These are phyloP conservation scores for Metschnikowia santaceciliae DNA, from an alignment of 805 yeast genomes.

Conservation along the genomic window DNA sequence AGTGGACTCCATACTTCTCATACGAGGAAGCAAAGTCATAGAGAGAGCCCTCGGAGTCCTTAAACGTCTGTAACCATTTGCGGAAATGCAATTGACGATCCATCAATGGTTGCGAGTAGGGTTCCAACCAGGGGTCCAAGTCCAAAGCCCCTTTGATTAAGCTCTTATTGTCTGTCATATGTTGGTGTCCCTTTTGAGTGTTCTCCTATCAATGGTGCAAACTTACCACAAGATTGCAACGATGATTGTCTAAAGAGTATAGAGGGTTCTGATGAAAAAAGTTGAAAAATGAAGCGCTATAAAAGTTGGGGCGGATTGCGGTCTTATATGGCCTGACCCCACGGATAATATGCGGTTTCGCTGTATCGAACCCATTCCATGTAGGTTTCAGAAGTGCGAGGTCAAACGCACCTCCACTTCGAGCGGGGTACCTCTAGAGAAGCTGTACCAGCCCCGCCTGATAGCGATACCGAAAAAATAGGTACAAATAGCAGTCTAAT, in stretches of 20 bases:
- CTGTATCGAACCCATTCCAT: slow-evolving; percentile 2
- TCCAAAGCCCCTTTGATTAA: slow-evolving; percentile 56
- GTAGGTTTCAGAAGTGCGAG: slow-evolving; percentile 4
- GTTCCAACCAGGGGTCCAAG: slow-evolving; percentile 84
- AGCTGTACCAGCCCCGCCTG: neutral
- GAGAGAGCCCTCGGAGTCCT: slow-evolving; percentile 54
- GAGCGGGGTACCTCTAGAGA: neutral
- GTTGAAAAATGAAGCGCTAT: neutral
- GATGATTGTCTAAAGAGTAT: neutral
- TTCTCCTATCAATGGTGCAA: neutral
- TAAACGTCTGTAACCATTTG: slow-evolving; percentile 56
- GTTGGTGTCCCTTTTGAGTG: neutral
- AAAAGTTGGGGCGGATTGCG: slow-evolving; percentile 4
- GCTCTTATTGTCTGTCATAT: slow-evolving; percentile 4
- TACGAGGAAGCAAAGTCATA: slow-evolving; percentile 73
- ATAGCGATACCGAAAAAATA: neutral
- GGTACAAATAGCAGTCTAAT: neutral
- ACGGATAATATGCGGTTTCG: slow-evolving; percentile 1
- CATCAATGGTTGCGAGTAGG: slow-evolving; percentile 63
- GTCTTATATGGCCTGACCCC: slow-evolving; percentile 3
- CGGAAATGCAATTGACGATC: slow-evolving; percentile 65
- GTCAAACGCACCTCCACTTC: neutral
- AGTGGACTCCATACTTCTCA: slow-evolving; percentile 72
- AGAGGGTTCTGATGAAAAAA: neutral
- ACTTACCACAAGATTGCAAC: neutral